A percentile compares a stretch with the other conserved stretches of the same genome.
Conservation (phyloP, 495 filamentous ascomycete species). For the Trichoderma asperelloides region DNA sequence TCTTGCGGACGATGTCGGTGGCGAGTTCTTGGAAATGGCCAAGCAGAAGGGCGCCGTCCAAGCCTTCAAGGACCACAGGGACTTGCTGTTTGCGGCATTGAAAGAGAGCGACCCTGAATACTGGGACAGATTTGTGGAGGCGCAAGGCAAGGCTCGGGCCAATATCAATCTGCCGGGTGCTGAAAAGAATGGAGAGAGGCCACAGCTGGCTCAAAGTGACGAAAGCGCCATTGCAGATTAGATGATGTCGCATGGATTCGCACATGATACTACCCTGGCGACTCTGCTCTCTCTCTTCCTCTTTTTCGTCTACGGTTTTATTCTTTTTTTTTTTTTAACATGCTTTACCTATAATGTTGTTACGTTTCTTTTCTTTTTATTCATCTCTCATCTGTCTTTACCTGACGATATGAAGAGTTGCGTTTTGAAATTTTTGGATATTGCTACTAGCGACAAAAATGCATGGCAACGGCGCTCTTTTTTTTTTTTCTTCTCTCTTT, state of each 20-base stretch:
- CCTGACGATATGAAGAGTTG: neutral
- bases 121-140: slow-evolving; percentile 58
- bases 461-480: slow-evolving; percentile 3
- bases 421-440: neutral
- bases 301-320: neutral
- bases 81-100: slow-evolving; percentile 39
- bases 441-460: neutral
- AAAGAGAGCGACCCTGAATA: slow-evolving; percentile 49
- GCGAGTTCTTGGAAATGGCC: slow-evolving; percentile 41
- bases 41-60: slow-evolving; percentile 46
- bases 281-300: neutral
- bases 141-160: slow-evolving; percentile 55
- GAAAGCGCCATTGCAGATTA: slow-evolving; percentile 27
- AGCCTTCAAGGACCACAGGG: slow-evolving; percentile 49
- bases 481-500: neutral
- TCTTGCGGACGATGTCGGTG: slow-evolving; percentile 55
- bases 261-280: neutral
- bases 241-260: neutral
- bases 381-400: neutral
- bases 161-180: slow-evolving; percentile 34
- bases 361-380: neutral
- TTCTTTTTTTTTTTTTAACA: neutral
- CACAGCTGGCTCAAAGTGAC: slow-evolving; percentile 13
- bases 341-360: too few species aligned
- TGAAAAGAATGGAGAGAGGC: slow-evolving; percentile 14